Evolutionary conservation across 139 green algal species (phyloP), one percentile per base, ranked within the genome.

Genomic region (Spirogloea muscicola): DNA sequence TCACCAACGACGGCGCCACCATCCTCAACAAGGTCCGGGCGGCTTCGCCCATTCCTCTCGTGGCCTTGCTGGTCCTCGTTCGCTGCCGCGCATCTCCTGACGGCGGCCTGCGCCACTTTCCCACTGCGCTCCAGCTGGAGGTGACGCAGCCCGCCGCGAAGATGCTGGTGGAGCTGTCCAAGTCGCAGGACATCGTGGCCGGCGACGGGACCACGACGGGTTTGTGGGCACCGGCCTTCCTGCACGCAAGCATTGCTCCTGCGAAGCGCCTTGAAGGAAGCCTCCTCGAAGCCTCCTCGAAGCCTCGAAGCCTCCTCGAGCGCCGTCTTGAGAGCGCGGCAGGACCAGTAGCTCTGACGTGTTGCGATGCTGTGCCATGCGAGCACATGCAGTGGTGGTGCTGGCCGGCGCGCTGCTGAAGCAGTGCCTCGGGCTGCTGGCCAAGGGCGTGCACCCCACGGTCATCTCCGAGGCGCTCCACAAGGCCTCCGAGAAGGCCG

Each of bases 1-100:
- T 99, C 77, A 99, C 94, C 37, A 99, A 99, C 76, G 94, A 99
- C 75, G 94, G 94, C 2, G 94, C 94, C 6, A 99, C 94, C 18
- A 98, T 99, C 57, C 83, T 99, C 9, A 92, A 99, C 60, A 96
- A 95, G 69, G 69, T 78, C 6, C 9, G 49, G 40, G n/a, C n/a
- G 16, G 44, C 44, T 52, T 52, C 44, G 13, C 16, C 16, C 13
- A 27, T 52, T 52, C 44, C 44, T 52, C 44, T 52, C 13, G 16
- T 52, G 13, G 16, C 13, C 13, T 27, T 27, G 13, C 16, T 52
- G 55, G 25, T 70, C 60, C 10, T 64, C 13, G 16, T 25, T 18
- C 66, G 16, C 13, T 67, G 36, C 40, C 25, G 38, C 9, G 29
- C 5, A 49, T 70, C 41, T 68, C 42, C n/a, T 10, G 10, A 64